Conservation (phyloP, 352 stramenopile species). For the Blastocystis hominis region DNA sequence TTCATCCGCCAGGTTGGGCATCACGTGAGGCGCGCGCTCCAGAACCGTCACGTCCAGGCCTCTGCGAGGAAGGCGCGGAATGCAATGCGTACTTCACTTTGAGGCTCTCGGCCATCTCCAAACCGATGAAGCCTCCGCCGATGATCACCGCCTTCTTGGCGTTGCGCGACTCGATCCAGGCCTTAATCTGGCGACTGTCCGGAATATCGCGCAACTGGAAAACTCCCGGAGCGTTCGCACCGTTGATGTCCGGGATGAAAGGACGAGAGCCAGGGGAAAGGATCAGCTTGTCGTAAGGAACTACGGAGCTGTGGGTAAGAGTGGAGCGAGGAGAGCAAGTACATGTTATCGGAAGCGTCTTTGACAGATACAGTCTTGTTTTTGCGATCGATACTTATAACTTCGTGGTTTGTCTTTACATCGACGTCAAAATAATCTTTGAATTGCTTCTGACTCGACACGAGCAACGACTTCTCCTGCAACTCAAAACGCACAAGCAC, state of each 20-base stretch:
- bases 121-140: slow-evolving; percentile 67
- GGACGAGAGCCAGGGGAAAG: slow-evolving; percentile 65
- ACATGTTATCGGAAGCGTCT: slow-evolving; percentile 60
- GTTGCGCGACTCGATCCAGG: slow-evolving; percentile 62
- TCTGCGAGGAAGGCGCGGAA: neutral
- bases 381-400: slow-evolving; percentile 63
- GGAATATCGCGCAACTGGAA: slow-evolving; percentile 65
- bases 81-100: slow-evolving; percentile 48
- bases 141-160: slow-evolving; percentile 65
- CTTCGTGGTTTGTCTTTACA: slow-evolving; percentile 64
- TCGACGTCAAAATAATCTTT: slow-evolving; percentile 65
- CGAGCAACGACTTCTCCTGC: slow-evolving; percentile 62
- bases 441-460: slow-evolving; percentile 65
- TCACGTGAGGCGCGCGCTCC: slow-evolving; percentile 65
- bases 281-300: slow-evolving; percentile 66
- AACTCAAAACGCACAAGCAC: neutral
- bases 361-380: slow-evolving; percentile 63
- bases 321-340: neutral
- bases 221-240: slow-evolving; percentile 64
- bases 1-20: slow-evolving; percentile 65
- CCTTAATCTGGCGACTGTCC: slow-evolving; percentile 61
- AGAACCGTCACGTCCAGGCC: slow-evolving; percentile 65
- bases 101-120: slow-evolving; percentile 70
- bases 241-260: slow-evolving; percentile 66
- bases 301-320: slow-evolving; percentile 1